Evolutionary conservation across 2,329 filamentous ascomycete species (phyloP).

Genomic region (Ceratocystis cubensis): DNA sequence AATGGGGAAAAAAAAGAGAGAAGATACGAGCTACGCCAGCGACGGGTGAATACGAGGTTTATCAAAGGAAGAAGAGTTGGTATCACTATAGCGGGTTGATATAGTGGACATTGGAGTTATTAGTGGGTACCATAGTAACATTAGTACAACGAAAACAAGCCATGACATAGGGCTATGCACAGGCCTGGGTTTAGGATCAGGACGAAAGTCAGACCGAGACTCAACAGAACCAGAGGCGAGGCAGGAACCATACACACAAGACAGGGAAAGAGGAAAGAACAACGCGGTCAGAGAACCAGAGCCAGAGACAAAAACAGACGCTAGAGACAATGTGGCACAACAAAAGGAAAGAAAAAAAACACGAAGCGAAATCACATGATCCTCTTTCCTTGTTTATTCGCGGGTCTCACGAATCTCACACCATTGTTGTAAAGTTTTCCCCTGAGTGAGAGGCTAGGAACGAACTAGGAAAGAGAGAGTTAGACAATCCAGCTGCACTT

Average conservation of each 20-base stretch:
- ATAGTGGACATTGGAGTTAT: background rate
- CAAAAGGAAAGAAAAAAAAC: background rate
- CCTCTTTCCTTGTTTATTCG: background rate
- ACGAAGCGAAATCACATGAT: conserved; percentile 1
- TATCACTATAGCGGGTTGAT: background rate
- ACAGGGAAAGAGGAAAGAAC: background rate
- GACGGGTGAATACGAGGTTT: background rate
- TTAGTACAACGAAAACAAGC: background rate
- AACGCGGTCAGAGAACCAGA: background rate
- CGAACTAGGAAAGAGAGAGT: background rate
- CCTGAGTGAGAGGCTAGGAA: background rate
- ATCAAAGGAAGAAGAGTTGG: background rate
- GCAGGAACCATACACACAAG: background rate
- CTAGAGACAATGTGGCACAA: background rate
- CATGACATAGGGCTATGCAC: conserved; percentile 1
- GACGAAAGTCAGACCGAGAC: background rate
- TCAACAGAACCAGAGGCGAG: background rate
- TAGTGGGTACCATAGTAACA: background rate
- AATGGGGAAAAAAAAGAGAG: background rate
- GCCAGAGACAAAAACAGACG: background rate
- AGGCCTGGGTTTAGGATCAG: background rate
- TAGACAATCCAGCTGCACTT: background rate
- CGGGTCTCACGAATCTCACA: background rate
- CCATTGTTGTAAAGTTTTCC: background rate
- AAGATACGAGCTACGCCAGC: background rate